These are phyloP conservation scores for Luffa aegyptiaca DNA, from an alignment of 306 rosid genomes.

Conservation along the genomic window DNA sequence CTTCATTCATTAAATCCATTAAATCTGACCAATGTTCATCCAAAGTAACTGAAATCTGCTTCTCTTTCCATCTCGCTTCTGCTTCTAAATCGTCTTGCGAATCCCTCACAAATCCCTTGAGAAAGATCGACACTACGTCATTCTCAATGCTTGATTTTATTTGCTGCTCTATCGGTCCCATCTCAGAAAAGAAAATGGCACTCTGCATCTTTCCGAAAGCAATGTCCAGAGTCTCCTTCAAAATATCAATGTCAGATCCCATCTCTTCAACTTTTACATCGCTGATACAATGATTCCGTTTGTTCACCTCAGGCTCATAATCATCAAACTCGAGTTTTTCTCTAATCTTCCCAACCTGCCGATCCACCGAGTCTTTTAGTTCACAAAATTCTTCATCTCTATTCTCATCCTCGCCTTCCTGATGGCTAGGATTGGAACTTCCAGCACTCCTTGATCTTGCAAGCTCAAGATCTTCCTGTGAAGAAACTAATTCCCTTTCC, in stretches of 20 bases:
- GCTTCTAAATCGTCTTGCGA: conserved; percentile 32
- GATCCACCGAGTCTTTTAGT: not conserved
- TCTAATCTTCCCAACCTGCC: conserved; percentile 30
- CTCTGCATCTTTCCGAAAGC: conserved; percentile 74
- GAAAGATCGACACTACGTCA: conserved; percentile 30
- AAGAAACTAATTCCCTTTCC: conserved; percentile 37
- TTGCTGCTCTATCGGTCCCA: conserved; percentile 67
- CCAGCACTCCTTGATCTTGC: conserved; percentile 13
- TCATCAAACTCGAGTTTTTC: conserved; percentile 40
- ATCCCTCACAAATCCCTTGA: conserved; percentile 40
- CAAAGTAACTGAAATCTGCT: conserved; percentile 20
- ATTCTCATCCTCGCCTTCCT: conserved; percentile 11
- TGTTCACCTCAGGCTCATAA: conserved; percentile 6
- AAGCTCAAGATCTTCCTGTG: conserved; percentile 18
- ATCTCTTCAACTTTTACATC: conserved; percentile 51
- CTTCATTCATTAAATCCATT: conserved; percentile 45
- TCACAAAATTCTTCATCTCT: conserved; percentile 18
- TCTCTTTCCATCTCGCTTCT: conserved; percentile 25
- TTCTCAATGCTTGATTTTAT: conserved; percentile 51
- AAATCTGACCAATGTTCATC: conserved; percentile 38
- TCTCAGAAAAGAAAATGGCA: conserved; percentile 39
- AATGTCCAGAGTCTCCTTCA: conserved; percentile 66
- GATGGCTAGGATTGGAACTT: not conserved
- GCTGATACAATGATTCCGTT: conserved; percentile 22
- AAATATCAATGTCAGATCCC: conserved; percentile 65